Evolutionary conservation across 139 green algal genomes (phyloP), one percentile per base, ranked within the genome.

Genomic region (Micractinium conductrix): DNA sequence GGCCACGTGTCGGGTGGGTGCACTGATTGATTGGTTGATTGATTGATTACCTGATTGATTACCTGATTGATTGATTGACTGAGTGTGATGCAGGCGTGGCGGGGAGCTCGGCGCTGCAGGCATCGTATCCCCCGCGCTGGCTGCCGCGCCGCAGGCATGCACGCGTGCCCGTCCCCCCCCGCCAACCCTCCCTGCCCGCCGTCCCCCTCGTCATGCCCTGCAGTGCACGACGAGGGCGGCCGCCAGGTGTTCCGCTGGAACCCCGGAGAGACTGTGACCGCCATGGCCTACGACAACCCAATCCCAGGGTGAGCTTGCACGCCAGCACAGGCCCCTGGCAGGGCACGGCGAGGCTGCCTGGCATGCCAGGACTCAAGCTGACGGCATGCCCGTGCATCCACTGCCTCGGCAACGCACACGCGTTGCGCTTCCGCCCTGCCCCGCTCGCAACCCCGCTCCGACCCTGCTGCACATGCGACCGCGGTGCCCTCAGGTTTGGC

Each of bases 261-360:
- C 82, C 92, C 97, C 4, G 97, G 96, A 24, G 96, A 99, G 89
- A 91, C 94, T 68, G 93, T 99, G 75, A 95, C 94, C 2, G 97
- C 97, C 1, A 93, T 98, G 55, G 97, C 97, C 2, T 98, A 98
- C 87, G 97, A 99, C 93, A 99, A 95, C 87, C 97, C 97, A 72
- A 98, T 99, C 84, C 97, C 97, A 7, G 97, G n/a, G n/a, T n/a
- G n/a, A n/a, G n/a, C n/a, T n/a, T n/a, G n/a, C n/a, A n/a, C n/a
- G n/a, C n/a, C n/a, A n/a, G n/a, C n/a, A n/a, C n/a, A n/a, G n/a
- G n/a, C n/a, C n/a, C n/a, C n/a, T n/a, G n/a, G n/a, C n/a, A n/a
- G n/a, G n/a, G n/a, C n/a, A n/a, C n/a, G n/a, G n/a, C n/a, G n/a
- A n/a, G n/a, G n/a, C n/a, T n/a, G n/a, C n/a, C n/a, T n/a, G n/a